phyloP scores from a whole-genome alignment of 768 basidiomycete species.

The Suillus cothurnatus region DNA sequence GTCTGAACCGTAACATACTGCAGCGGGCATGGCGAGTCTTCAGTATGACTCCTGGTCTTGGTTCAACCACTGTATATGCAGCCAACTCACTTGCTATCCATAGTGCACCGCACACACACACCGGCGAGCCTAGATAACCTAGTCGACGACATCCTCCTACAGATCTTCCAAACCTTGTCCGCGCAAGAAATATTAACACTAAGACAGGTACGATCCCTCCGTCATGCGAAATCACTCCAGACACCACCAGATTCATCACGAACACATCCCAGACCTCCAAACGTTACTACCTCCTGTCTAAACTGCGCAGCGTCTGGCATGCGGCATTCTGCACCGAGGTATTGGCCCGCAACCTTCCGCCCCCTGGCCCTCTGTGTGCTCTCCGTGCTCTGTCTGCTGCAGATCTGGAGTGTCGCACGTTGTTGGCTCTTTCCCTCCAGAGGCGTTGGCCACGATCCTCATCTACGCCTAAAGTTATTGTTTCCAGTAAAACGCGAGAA shows the following conservation, averaged over 20 bases:
- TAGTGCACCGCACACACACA: background rate
- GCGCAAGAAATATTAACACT: conserved; percentile 22
- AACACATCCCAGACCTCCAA: conserved; percentile 26
- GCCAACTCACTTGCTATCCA: background rate
- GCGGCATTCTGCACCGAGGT: conserved; percentile 25
- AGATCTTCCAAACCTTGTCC: conserved; percentile 19
- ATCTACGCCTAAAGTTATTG: conserved; percentile 17
- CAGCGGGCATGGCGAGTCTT: background rate
- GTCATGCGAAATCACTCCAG: too few species aligned
- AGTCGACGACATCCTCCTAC: conserved; percentile 30
- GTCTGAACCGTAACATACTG: background rate
- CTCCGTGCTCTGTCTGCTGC: conserved; percentile 18
- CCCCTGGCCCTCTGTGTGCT: conserved; percentile 18
- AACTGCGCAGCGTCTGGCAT: conserved; percentile 27
- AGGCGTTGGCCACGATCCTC: conserved; percentile 23
- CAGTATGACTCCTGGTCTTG: too few species aligned
- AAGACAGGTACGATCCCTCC: conserved; percentile 28
- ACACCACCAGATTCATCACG: too few species aligned
- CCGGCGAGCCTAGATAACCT: conserved; percentile 26
- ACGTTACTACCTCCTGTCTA: conserved; percentile 29
- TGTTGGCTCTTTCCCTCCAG: conserved; percentile 29
- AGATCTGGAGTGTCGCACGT: conserved; percentile 31
- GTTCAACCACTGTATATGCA: background rate
- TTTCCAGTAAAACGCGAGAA: conserved; percentile 5
- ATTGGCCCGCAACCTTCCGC: conserved; percentile 22